phyloP scores from a whole-genome alignment of 805 yeast species.

The Metschnikowia peoriensis region DNA sequence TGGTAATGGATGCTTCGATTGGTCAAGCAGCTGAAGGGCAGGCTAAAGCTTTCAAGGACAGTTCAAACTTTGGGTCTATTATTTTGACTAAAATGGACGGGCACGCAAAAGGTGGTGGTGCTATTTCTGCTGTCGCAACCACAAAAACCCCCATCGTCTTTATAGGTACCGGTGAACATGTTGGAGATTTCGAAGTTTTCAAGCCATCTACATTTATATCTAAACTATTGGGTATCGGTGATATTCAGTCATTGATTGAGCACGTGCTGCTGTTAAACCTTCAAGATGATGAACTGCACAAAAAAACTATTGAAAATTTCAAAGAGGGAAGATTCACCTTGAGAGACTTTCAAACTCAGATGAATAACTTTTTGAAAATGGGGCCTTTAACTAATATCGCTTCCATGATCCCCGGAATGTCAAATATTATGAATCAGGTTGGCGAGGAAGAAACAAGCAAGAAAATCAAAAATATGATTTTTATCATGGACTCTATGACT shows the following conservation, averaged over 20 bases:
- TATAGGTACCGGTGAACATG: conserved; percentile 98
- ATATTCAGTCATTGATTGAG: conserved; percentile 89
- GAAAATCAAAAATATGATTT: conserved; percentile 83
- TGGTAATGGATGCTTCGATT: conserved; percentile 96
- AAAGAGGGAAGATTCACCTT: conserved; percentile 94
- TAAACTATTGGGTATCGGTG: conserved; percentile 94
- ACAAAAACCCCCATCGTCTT: conserved; percentile 92
- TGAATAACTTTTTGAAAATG: conserved; percentile 94
- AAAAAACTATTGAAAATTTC: conserved; percentile 86
- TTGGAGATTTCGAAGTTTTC: conserved; percentile 87
- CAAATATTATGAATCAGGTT: conserved; percentile 77
- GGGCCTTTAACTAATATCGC: conserved; percentile 95
- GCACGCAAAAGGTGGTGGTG: conserved; percentile 99
- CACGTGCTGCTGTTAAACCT: conserved; percentile 85
- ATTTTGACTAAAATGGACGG: conserved; percentile 97
- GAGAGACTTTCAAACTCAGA: conserved; percentile 88
- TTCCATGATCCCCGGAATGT: conserved; percentile 90
- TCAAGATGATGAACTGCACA: conserved; percentile 63
- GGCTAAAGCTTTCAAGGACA: conserved; percentile 89
- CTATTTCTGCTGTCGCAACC: conserved; percentile 97
- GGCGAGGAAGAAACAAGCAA: conserved; percentile 92
- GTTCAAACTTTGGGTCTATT: conserved; percentile 91
- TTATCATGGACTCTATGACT: conserved; percentile 94
- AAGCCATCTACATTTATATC: conserved; percentile 87
- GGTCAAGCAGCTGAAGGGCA: conserved; percentile 99